Evolutionary conservation across 495 filamentous ascomycete genomes (phyloP), one percentile per base, ranked within the genome.

Genomic region (Lasiosphaeriaceae sp.): DNA sequence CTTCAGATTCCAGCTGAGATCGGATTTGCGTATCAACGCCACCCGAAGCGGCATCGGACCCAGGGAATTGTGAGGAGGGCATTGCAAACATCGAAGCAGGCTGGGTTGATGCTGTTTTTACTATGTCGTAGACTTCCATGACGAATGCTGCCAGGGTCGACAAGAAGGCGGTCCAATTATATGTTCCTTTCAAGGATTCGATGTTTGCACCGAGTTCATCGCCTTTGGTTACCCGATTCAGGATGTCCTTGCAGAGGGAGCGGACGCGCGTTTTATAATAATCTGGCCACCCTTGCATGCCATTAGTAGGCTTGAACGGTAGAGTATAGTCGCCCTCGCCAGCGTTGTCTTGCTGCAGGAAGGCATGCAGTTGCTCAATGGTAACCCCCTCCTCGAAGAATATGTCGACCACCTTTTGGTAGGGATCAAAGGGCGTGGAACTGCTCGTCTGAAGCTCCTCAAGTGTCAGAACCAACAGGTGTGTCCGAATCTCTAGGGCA

Each of bases 1-100:
- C 44, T 7, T 71, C 66, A 2, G 55, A 24, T 50, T 63, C 66
- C 3, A 71, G 54, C 49, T 71, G 68, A n/a, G 57, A 63, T 34
- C 57, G 59, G 11, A 69, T 64, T 47, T 67, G 66, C 8, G 64
- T 61, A 3, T 58, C 57, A 35, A 56, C 45, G 19, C 58, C n/a
- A n/a, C n/a, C 19, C 8, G 54, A 51, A 3, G 3, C 19, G 14
- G 24, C 39, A 12, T 54, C 57, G 12, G 59, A 56, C 17, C 17
- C 49, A 17, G 24, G 1, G 29, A 34, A 9, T 21, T 50, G 48
- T 50, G 12, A 22, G 16, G 17, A n/a, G n/a, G n/a, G n/a, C n/a
- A n/a, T n/a, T n/a, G n/a, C 11, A 44, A 11, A 44, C 2, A 4
- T 5, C 37, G 20, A 17, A n/a, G 2, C 8, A 3, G 3, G 17